A percentile compares a stretch with the other conserved stretches of the same genome.
phyloP scores from a whole-genome alignment of 345 rosid species.

The Sisymbrium altissimum region DNA sequence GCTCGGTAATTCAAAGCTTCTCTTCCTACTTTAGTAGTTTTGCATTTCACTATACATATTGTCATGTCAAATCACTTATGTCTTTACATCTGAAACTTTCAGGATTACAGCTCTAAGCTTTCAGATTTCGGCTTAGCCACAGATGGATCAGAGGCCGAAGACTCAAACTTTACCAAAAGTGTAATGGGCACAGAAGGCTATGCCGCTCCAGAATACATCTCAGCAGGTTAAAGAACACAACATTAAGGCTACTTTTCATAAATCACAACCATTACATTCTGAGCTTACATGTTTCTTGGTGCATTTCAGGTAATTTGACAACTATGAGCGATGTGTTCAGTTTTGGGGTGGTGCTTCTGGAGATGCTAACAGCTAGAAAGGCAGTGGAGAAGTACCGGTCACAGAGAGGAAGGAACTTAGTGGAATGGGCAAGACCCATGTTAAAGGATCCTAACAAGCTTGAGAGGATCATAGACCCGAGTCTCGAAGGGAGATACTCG shows the following conservation, averaged over 20 bases:
- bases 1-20: conserved; percentile 46
- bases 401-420: conserved; percentile 55
- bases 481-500: conserved; percentile 70
- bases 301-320: conserved; percentile 65
- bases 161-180: conserved; percentile 44
- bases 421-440: conserved; percentile 70
- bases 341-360: conserved; percentile 79
- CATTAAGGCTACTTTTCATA: background rate
- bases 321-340: conserved; percentile 75
- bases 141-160: conserved; percentile 61
- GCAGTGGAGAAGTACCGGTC: conserved; percentile 54
- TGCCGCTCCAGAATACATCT: conserved; percentile 57
- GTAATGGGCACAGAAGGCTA: conserved; percentile 69
- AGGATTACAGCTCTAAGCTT: conserved; percentile 57
- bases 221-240: conserved; percentile 39
- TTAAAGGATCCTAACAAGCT: conserved; percentile 54
- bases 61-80: conserved; percentile 12
- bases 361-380: conserved; percentile 61
- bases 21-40: background rate
- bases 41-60: background rate
- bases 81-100: background rate
- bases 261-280: background rate
- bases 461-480: conserved; percentile 53
- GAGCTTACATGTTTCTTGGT: conserved; percentile 23
- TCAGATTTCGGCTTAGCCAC: conserved; percentile 60